These are phyloP conservation scores for Setaria italica DNA, from an alignment of 202 grass and related monocot genomes.

Conservation along the genomic window DNA sequence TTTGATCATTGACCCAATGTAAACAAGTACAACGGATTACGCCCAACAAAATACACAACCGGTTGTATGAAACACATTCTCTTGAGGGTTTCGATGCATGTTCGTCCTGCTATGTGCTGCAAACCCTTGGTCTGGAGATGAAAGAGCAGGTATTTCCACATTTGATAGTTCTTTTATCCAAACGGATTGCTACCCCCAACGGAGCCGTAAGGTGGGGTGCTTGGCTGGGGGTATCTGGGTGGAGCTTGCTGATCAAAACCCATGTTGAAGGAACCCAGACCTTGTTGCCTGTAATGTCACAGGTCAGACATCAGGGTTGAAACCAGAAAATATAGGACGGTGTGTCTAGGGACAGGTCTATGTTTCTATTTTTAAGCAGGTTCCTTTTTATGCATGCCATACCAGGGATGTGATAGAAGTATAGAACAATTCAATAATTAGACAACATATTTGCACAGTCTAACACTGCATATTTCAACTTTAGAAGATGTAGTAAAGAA, in stretches of 20 bases:
- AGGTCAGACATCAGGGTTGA: background rate
- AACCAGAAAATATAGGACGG: background rate
- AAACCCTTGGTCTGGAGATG: conserved; percentile 43
- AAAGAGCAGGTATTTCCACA: conserved; percentile 29
- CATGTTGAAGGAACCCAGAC: conserved; percentile 55
- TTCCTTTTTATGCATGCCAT: too few species aligned
- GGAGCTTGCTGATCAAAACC: conserved; percentile 70
- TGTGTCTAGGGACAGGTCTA: background rate
- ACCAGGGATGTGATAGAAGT: background rate
- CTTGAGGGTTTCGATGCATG: conserved; percentile 21
- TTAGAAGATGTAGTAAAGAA: conserved; percentile 27
- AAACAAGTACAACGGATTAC: conserved; percentile 38
- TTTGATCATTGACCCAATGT: background rate
- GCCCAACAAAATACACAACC: conserved; percentile 45
- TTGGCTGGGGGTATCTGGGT: conserved; percentile 69
- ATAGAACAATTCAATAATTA: background rate
- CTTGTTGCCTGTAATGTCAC: conserved; percentile 77
- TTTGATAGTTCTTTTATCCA: conserved; percentile 47
- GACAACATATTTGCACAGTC: conserved; percentile 6
- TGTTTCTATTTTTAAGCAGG: background rate
- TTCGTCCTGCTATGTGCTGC: background rate
- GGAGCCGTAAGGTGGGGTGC: conserved; percentile 65
- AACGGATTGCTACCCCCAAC: conserved; percentile 95
- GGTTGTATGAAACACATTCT: conserved; percentile 49
- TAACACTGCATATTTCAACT: conserved; percentile 38